phyloP scores from a whole-genome alignment of 257 asterid genomes.

The Linderniella brevidens region DNA sequence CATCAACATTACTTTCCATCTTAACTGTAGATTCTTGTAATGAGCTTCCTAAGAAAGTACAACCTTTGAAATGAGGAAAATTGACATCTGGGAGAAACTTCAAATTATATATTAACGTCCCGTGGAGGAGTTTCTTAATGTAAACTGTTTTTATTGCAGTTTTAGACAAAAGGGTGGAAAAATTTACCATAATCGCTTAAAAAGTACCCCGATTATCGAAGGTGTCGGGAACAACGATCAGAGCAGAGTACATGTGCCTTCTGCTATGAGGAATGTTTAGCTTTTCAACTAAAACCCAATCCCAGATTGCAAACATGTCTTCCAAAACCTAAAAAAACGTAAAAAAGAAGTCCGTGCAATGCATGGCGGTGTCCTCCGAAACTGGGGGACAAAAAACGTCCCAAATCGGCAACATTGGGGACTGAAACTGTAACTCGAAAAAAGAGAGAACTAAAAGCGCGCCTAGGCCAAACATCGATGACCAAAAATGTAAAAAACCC shows the following conservation, averaged over 20 bases:
- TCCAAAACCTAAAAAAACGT: slow-evolving; percentile 53
- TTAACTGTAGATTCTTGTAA: slow-evolving; percentile 18
- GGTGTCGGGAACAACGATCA: slow-evolving; percentile 87
- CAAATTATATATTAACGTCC: slow-evolving; percentile 2
- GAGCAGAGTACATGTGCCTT: slow-evolving; percentile 62
- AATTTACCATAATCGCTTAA: not conserved
- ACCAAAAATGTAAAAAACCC: too few species aligned
- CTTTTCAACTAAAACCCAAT: slow-evolving; percentile 74
- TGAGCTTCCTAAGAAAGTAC: slow-evolving; percentile 18
- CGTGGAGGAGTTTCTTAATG: too few species aligned
- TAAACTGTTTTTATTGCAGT: too few species aligned
- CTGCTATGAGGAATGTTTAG: slow-evolving; percentile 44
- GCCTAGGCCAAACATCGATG: too few species aligned
- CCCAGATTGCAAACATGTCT: too few species aligned
- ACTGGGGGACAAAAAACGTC: too few species aligned
- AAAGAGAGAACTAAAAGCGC: too few species aligned
- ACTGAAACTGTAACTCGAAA: too few species aligned
- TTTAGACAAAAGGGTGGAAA: not conserved
- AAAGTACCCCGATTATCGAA: slow-evolving; percentile 77
- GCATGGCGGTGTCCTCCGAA: too few species aligned
- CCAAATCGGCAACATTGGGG: too few species aligned
- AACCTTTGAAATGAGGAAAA: not conserved
- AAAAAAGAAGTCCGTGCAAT: too few species aligned
- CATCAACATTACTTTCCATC: slow-evolving; percentile 26
- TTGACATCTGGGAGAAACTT: not conserved